Conservation (phyloP, 1,284 basidiomycete species). For the Blastosporella zonata region DNA sequence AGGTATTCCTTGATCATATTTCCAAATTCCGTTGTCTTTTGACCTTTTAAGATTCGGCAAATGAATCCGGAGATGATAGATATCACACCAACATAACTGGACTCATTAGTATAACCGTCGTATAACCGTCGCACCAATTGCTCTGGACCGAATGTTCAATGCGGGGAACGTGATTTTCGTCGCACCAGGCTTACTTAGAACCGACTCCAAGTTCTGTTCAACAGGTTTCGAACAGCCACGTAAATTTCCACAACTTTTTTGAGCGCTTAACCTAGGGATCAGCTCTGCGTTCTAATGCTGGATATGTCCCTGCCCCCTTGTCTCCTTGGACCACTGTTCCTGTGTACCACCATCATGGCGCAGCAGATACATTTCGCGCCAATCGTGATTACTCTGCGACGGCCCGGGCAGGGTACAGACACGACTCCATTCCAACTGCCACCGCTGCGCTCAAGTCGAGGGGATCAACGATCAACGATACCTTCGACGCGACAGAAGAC, state of each 20-base stretch:
- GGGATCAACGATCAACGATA: constrained; percentile 41
- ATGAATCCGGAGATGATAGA: neutral
- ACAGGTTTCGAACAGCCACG: no score
- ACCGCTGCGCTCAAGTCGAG: constrained; percentile 38
- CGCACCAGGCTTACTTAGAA: neutral
- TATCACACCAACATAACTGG: constrained; percentile 55
- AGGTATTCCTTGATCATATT: constrained; percentile 57
- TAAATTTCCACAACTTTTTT: no score
- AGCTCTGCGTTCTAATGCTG: no score
- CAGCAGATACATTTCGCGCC: constrained; percentile 25
- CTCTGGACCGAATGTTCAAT: constrained; percentile 66
- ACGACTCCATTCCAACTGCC: constrained; percentile 76
- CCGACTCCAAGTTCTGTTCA: neutral
- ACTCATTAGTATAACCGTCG: constrained; percentile 70
- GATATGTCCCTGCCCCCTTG: neutral
- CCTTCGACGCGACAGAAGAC: constrained; percentile 70
- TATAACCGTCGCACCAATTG: constrained; percentile 61
- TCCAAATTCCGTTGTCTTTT: constrained; percentile 46
- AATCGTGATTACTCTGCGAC: constrained; percentile 54
- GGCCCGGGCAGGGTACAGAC: constrained; percentile 52
- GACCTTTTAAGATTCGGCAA: neutral
- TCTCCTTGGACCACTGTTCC: constrained; percentile 6
- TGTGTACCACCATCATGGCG: constrained; percentile 8
- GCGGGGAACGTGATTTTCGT: no score
- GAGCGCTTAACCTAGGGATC: no score